Evolutionary conservation across 2,329 filamentous ascomycete genomes (phyloP), one percentile per base, ranked within the genome.

Genomic region (Xylariomycetidae sp.): DNA sequence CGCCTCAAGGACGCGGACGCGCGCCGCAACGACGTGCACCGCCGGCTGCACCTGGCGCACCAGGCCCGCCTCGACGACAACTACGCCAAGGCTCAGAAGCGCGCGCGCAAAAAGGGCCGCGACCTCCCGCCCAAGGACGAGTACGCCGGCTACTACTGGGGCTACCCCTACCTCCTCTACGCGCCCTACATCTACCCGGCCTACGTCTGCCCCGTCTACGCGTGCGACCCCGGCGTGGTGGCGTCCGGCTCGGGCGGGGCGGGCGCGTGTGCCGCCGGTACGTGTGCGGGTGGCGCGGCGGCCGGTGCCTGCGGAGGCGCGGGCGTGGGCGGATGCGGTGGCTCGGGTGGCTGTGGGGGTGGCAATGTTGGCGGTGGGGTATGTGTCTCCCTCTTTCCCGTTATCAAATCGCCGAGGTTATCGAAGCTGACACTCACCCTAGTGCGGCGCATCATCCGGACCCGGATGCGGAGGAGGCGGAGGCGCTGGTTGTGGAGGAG

Each of bases 61-160:
- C 37, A 55, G 16, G 40, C 33, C 7, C 59, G 60, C 0, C 52
- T 74, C 0, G 73, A 82, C 18, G 58, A 59, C 4, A 70, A 73
- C 19, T 85, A 85, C 52, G 57, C 61, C 17, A 72, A 70, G 40
- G 74, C 74, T 1, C 53, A 56, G 13, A 64, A 59, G 26, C 63
- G 73, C 2, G 72, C 73, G 0, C 56, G 60, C 38, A 68, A 65
- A 39, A 70, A 68, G 38, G 70, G 71, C 4, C 58, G 70, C 4
- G 56, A 57, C 0, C 44, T 74, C 4, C 72, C 72, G 2, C 56
- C 63, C 0, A 53, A 60, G n/a, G 61, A 72, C 4, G 53, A 68
- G 24, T 76, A 71, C 35, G 70, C 70, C 25, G 37, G 47, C 37
- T 51, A 61, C 31, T 65, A 74, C 49, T 76, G 74, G 74, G 72